Conservation (phyloP, 176 grass and related monocot genomes). For the Raddia guianensis region DNA sequence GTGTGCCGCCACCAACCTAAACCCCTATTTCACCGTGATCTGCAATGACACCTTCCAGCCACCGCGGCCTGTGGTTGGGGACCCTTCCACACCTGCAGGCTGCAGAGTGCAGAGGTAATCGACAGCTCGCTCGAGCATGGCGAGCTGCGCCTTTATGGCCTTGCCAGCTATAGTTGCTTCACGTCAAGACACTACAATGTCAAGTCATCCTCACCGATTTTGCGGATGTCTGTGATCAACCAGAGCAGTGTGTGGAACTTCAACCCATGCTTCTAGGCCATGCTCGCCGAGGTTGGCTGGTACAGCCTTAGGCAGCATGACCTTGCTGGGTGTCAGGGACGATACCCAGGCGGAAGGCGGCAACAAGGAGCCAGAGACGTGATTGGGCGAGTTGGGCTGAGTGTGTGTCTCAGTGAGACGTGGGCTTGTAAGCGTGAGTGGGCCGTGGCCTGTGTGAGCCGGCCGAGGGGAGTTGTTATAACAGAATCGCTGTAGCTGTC, state of each 20-base stretch:
- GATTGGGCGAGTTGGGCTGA: too few species aligned
- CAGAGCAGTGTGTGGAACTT: slow-evolving; percentile 29
- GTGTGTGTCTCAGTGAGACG: too few species aligned
- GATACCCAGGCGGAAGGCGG: too few species aligned
- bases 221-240: rapidly evolving
- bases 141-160: slow-evolving; percentile 17
- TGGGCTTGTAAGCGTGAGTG: too few species aligned
- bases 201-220: neutral
- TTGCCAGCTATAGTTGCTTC: slow-evolving; percentile 31
- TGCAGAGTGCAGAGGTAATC: neutral
- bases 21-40: neutral
- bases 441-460: too few species aligned
- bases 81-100: rapidly evolving
- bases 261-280: slow-evolving; percentile 48
- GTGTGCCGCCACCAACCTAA: neutral
- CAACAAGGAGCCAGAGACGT: too few species aligned
- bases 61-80: slow-evolving; percentile 17
- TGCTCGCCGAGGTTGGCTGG: slow-evolving; percentile 44
- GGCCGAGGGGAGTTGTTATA: too few species aligned
- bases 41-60: slow-evolving; percentile 36
- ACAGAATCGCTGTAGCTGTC: too few species aligned
- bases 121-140: slow-evolving; percentile 37
- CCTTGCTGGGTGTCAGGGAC: too few species aligned
- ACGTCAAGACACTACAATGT: slow-evolving; percentile 19
- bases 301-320: slow-evolving; percentile 46